Base-by-base conservation (phyloP, 2,329 filamentous ascomycete species). In the Gaeumannomyces tritici region DNA sequence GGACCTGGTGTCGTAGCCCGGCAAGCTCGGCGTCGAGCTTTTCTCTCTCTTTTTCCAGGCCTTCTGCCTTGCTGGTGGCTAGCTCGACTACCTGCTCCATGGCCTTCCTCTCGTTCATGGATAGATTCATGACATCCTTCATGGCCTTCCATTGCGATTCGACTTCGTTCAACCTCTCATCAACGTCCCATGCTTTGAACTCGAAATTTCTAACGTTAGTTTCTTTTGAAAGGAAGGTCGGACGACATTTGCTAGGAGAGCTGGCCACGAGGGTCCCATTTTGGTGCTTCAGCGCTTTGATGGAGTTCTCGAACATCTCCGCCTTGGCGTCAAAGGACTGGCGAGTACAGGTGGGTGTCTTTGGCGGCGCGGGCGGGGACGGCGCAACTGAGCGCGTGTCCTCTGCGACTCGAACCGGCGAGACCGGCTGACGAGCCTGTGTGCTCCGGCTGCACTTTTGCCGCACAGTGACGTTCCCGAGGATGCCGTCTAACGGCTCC, bases 101-200 rank as follows among this genome's bases (percentile, higher is more conserved):
- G 6, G 80, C 83, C 63, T 83, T 87, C 68, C 85, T 87, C 62
- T 91, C 87, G 55, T 82, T 83, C 13, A 88, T 81, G 27, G 89
- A 87, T 35, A 82, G 82, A 63, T 86, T 85, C 71, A 97, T 85
- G 66, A 89, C 87, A 63, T 88, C 82, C 70, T 89, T 88, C 65
- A 98, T 80, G 64, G 83, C 79, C 59, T 83, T 81, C 71, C 91
- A 91, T 69, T 93, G 82, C 24, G 80, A 79, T 69, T 96, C 90
- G 76, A 97, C 88, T 64, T 86, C 83, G 65, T 87, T 86, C 67
- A 97, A 83, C 66, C 88, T 86, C 65, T 84, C 84, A 68, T 92
- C 88, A 67, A 92, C 86, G 72, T 97, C 91, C 83, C 89, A 93
- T 70, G 83, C 89, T 90, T 83, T 66, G 75, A 79, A 84, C 42